Conservation (phyloP, 495 filamentous ascomycete genomes). For the Cudoniella acicularis region DNA sequence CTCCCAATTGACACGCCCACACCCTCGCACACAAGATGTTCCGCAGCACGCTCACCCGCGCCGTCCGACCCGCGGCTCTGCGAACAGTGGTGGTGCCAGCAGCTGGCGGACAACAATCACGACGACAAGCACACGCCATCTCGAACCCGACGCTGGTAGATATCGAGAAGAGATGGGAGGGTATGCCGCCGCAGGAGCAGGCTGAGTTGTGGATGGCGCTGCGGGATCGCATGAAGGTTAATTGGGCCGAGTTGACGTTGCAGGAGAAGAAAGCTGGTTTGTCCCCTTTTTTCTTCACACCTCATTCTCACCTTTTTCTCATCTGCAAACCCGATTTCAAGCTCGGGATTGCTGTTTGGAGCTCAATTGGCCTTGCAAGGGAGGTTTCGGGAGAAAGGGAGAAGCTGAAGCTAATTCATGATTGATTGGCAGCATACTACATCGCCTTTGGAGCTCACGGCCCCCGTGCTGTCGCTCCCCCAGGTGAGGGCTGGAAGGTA, state of each 20-base stretch:
- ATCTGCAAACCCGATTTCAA: neutral
- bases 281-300: constrained; percentile 35
- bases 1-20: neutral
- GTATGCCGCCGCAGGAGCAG: constrained; percentile 95
- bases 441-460: constrained; percentile 97
- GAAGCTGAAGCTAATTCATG: constrained; percentile 3
- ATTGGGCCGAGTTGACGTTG: constrained; percentile 90
- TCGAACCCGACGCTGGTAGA: constrained; percentile 94
- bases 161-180: constrained; percentile 99
- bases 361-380: neutral
- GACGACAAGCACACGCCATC: constrained; percentile 76
- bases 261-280: constrained; percentile 98
- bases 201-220: constrained; percentile 98
- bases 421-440: constrained; percentile 77
- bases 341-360: neutral
- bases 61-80: constrained; percentile 28
- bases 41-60: neutral
- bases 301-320: no score
- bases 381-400: no score
- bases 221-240: constrained; percentile 95
- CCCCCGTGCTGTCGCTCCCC: constrained; percentile 73
- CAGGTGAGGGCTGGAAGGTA: constrained; percentile 77
- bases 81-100: constrained; percentile 25
- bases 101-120: constrained; percentile 32
- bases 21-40: neutral